Evolutionary conservation across 169 alveolate genomes (phyloP), one percentile per base, ranked within the genome.

Genomic region (Blepharisma undulans): DNA sequence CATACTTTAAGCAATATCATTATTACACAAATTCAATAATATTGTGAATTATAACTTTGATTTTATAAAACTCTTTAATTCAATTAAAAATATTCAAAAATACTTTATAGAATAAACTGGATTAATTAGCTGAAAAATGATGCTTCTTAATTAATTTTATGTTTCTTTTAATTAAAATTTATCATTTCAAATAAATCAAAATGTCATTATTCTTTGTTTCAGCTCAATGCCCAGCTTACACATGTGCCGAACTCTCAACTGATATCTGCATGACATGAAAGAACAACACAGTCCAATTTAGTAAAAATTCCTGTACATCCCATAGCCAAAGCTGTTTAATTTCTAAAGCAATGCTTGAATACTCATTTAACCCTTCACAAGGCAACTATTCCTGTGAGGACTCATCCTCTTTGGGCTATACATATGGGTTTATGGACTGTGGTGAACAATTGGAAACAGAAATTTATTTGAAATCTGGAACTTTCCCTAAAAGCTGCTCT

Each of bases 341-440:
- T 25, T 22, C 72, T 19, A 82, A 82, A 60, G 77, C 89, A 22
- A 34, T 82, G 89, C 27, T 82, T 82, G 74, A 21, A 21, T 82
- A 82, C 76, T 21, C 33, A 21, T 82, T 82, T 19, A 82, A 48
- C 76, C 77, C 89, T 22, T 25, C 33, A 19, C 25, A 21, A 82
- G 89, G 89, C 25, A 25, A 22, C 29, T 82, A 82, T 60, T 60
- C 77, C 10, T 82, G 89, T 82, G 89, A 82, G 76, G 22, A 22
- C 2, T 21, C 34, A 8, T 21, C 78, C 8, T 22, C 74, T 21
- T 36, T 22, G 22, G 30, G 30, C 16, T 82, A 82, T n/a, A 22
- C 72, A 25, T 34, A 82, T 48, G 80, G 80, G 0, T 74, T 25
- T 29, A 74, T 74, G 80, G 33, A 74, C 80, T 82, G 89, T 30